Percentiles rank a stretch among this genome's conserved stretches.
Evolutionary conservation across 331 rosid genomes (phyloP).

Genomic region (Saraca asoca): DNA sequence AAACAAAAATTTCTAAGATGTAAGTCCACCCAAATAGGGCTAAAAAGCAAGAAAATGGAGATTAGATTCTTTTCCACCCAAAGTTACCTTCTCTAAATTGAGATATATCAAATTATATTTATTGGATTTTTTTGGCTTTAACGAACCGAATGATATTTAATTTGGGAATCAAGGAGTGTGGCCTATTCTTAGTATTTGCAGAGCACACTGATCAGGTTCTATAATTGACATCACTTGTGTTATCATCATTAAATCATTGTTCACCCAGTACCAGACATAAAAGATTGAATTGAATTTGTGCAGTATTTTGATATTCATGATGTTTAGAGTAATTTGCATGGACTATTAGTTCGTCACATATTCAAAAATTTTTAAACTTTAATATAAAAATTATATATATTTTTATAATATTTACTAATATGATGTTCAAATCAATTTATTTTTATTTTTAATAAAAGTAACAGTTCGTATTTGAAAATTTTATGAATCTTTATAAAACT

Average conservation of each 20-base stretch:
- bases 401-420: no score
- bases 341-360: no score
- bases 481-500: no score
- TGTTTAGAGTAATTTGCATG: neutral
- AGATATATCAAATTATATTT: constrained; percentile 14
- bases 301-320: neutral
- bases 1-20: no score
- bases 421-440: no score
- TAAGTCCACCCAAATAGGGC: neutral
- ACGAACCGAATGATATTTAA: constrained; percentile 7
- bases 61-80: constrained; percentile 21
- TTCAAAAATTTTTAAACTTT: no score
- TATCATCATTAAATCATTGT: neutral
- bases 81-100: constrained; percentile 1
- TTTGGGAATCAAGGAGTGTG: neutral
- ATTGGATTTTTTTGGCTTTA: neutral
- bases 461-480: no score
- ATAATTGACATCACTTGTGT: constrained; percentile 13
- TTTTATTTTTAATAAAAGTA: no score
- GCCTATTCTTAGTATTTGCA: constrained; percentile 13
- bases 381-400: no score
- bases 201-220: constrained; percentile 10
- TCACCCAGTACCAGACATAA: neutral
- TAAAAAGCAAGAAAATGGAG: neutral
- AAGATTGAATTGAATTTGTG: constrained; percentile 25